Evolutionary conservation across 2,329 filamentous ascomycete genomes (phyloP), one percentile per base, ranked within the genome.

Genomic region (Aspergillus tamarii): DNA sequence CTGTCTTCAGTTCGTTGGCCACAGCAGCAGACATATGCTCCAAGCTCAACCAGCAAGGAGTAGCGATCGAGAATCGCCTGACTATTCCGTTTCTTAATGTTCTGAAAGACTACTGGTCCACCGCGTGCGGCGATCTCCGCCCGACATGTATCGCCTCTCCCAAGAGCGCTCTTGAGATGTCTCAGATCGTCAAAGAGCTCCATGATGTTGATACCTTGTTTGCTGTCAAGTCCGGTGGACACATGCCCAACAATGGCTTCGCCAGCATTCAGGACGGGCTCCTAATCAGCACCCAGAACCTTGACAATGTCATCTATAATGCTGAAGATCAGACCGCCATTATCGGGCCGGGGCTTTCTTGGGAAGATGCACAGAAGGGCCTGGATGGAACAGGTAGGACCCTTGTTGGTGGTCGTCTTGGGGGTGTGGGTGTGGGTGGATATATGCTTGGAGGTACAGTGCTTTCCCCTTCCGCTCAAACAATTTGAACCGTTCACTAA

Each of bases 221-320:
- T 54, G 87, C 85, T 26, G 80, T 87, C 74, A 81, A 84, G 71
- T 80, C 82, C 11, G 85, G 84, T 9, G 81, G 81, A 0, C 82
- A 84, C 68, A 80, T 80, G 62, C 80, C 79, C 1, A 83, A 82
- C 63, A 79, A 80, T 62, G 79, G 80, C 39, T 83, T 82, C 62
- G 77, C 80, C 4, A 82, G 79, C 67, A 79, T 82, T 50, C 76
- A 80, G 52, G 77, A 78, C 21, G 82, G 80, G 1, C 74, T 81
- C 9, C 72, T 84, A 48, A 78, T 82, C 53, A 76, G 75, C 2
- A 83, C 84, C 62, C 71, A 84, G 77, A 73, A 81, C 75, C 69
- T 81, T 23, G 72, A 80, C 45, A 70, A 74, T 45, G 72, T 76
- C 3, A 66, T 74, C 68, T 77, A 75, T 74, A 60, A 81, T 67